Conservation (phyloP, 257 asterid species). For the Capsicum pubescens region DNA sequence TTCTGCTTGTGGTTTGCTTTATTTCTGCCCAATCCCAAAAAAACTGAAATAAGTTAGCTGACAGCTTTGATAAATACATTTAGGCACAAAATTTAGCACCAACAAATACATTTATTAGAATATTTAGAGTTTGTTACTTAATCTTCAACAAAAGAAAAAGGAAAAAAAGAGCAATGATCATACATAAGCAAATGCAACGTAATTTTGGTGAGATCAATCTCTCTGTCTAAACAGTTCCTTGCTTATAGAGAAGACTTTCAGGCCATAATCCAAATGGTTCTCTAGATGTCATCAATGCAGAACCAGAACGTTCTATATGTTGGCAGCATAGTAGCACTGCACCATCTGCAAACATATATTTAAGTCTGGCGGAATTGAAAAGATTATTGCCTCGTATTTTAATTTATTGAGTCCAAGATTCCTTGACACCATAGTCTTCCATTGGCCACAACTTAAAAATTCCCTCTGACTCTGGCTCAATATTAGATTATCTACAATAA, state of each 20-base stretch:
- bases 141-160: background rate
- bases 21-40: too few species aligned
- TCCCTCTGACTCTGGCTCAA: background rate
- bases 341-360: background rate
- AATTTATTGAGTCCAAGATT: slow-evolving; percentile 24
- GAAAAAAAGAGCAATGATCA: background rate
- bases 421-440: slow-evolving; percentile 14
- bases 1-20: too few species aligned
- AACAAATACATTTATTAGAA: background rate
- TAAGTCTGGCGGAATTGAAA: background rate
- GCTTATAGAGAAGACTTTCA: background rate
- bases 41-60: background rate
- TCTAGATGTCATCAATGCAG: background rate
- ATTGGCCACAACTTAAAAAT: slow-evolving; percentile 20
- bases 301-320: background rate
- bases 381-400: background rate
- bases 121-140: background rate
- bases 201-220: background rate
- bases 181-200: background rate
- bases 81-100: background rate
- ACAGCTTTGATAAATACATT: background rate
- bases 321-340: background rate
- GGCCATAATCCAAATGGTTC: background rate
- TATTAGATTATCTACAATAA: background rate
- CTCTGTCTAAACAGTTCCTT: background rate